Evolutionary conservation across 1,284 basidiomycete genomes (phyloP).

Genomic region (Trametes sp.): DNA sequence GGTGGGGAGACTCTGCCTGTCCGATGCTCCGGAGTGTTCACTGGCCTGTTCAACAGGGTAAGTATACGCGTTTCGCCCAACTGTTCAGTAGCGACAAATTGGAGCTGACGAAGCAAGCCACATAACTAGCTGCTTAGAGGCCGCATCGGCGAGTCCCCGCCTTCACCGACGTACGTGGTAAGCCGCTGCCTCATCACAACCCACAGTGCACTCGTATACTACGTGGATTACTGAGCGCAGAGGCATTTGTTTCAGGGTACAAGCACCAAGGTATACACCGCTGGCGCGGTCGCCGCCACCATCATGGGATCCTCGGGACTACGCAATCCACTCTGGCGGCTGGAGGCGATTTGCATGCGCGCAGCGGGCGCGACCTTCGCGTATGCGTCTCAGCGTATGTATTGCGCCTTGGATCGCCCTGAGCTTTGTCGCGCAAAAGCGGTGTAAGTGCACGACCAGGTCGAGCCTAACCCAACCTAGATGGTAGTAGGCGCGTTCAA

Average conservation of each 20-base stretch:
- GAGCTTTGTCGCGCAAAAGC: constrained; percentile 2
- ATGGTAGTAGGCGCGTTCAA: neutral
- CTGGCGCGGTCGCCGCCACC: neutral
- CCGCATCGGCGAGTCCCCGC: neutral
- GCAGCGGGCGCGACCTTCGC: neutral
- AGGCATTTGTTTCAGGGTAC: neutral
- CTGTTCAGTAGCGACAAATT: neutral
- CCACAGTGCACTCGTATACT: neutral
- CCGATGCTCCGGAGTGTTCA: too few species aligned
- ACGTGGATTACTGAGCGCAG: neutral
- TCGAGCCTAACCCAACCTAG: neutral
- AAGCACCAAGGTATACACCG: neutral
- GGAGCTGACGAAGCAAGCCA: neutral
- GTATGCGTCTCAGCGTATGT: neutral
- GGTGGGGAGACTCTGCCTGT: too few species aligned
- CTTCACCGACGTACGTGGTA: neutral
- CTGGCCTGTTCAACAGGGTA: too few species aligned
- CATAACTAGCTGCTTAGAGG: too few species aligned
- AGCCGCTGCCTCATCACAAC: neutral
- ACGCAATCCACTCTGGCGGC: neutral
- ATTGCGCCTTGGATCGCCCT: neutral
- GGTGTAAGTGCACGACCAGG: constrained; percentile 1
- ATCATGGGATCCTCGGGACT: neutral
- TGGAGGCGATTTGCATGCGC: neutral
- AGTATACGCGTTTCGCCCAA: too few species aligned